Conservation (phyloP, 257 asterid species). For the Phtheirospermum japonicum region DNA sequence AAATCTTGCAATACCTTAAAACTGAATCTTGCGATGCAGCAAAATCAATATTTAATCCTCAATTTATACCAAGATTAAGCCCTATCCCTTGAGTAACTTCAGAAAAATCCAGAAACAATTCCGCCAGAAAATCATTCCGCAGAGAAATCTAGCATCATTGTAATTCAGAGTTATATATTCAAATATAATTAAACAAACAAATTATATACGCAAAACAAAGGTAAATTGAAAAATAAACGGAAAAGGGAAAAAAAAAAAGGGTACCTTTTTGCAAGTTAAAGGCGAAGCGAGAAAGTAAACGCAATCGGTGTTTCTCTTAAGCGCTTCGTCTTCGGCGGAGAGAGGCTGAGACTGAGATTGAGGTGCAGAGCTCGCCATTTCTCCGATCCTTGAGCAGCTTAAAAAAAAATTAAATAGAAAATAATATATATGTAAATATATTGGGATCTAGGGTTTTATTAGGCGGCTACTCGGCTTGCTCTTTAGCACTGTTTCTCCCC, state of each 20-base stretch:
- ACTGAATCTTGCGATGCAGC: too few relatives aligned
- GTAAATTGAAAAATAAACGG: constrained; percentile 8
- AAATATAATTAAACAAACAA: too few relatives aligned
- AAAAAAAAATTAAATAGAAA: background rate
- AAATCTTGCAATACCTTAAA: constrained; percentile 22
- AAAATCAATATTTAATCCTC: constrained; percentile 9
- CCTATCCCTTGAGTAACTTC: constrained; percentile 14
- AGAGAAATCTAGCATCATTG: constrained; percentile 14
- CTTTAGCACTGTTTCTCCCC: constrained; percentile 27
- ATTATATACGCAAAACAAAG: background rate
- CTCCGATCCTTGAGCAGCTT: constrained; percentile 32
- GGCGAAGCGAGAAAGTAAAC: constrained; percentile 95
- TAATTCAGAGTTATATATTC: too few relatives aligned
- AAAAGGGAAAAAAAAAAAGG: constrained; percentile 5
- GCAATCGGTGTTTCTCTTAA: constrained; percentile 78
- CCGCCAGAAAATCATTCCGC: constrained; percentile 19
- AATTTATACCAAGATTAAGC: background rate
- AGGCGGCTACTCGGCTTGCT: constrained; percentile 37
- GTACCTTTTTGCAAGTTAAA: constrained; percentile 91
- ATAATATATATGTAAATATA: background rate
- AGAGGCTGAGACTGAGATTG: constrained; percentile 42
- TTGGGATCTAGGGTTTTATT: constrained; percentile 46
- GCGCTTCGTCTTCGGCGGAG: constrained; percentile 61
- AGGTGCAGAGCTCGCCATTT: constrained; percentile 34
- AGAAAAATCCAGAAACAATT: constrained; percentile 8